Conservation (phyloP, 768 basidiomycete species). For the Imleria badia region DNA sequence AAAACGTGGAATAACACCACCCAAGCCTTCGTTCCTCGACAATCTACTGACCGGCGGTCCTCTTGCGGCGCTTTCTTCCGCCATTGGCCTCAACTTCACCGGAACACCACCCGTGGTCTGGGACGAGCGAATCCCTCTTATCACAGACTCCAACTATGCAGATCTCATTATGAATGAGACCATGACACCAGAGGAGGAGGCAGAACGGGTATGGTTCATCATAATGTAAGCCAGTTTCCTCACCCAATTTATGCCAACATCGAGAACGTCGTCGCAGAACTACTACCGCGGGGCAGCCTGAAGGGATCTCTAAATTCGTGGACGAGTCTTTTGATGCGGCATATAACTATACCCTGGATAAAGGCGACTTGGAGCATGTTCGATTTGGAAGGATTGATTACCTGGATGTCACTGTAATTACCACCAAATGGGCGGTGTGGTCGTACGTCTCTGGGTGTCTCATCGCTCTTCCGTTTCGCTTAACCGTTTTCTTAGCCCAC, state of each 20-base stretch:
- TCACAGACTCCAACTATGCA: slow-evolving; percentile 80
- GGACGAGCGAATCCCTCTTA: slow-evolving; percentile 73
- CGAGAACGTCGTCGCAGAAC: slow-evolving; percentile 41
- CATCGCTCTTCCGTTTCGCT: background rate
- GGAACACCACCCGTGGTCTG: slow-evolving; percentile 48
- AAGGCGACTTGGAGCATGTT: slow-evolving; percentile 65
- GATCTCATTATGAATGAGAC: slow-evolving; percentile 71
- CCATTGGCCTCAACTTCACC: slow-evolving; percentile 71
- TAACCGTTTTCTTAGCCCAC: slow-evolving; percentile 52
- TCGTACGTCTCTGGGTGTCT: slow-evolving; percentile 48
- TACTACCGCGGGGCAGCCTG: slow-evolving; percentile 54
- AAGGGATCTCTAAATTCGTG: slow-evolving; percentile 66
- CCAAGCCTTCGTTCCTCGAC: slow-evolving; percentile 29
- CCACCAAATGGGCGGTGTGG: slow-evolving; percentile 87
- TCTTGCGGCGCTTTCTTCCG: slow-evolving; percentile 50
- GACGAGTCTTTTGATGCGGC: slow-evolving; percentile 76
- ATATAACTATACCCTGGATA: slow-evolving; percentile 59
- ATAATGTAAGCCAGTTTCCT: slow-evolving; percentile 56
- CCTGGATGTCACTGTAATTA: slow-evolving; percentile 76
- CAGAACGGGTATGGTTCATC: slow-evolving; percentile 72
- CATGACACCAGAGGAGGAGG: slow-evolving; percentile 61
- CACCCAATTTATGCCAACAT: background rate
- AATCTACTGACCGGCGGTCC: slow-evolving; percentile 52
- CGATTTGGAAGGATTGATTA: slow-evolving; percentile 89
- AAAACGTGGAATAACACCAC: slow-evolving; percentile 15